Base-by-base conservation (phyloP, 2,329 filamentous ascomycete genomes). In the Fusarium xyrophilum region DNA sequence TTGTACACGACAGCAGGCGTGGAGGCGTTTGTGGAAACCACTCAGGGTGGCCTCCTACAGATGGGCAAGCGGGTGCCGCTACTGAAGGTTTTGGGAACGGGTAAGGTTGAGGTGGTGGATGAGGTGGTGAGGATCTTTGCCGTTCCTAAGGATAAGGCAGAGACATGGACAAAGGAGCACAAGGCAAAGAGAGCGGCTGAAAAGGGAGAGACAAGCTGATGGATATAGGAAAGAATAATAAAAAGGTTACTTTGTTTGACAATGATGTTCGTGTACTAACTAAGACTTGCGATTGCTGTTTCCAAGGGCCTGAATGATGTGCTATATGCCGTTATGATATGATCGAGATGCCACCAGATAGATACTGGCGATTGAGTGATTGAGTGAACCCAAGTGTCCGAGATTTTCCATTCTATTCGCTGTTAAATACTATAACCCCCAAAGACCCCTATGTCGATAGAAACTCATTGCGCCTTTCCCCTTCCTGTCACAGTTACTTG, bases 1-100 rank as follows among this genome's bases (percentile, higher is more conserved):
- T 88, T 88, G 73, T 97, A 97, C 78, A 86, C 82, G 2, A 72
- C 84, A 2, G 82, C 83, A 1, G 82, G 80, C 2, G 92, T 97
- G 7, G 93, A 97, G 71, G 96, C 93, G 74, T 98, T 93, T 78
- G 91, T 97, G 83, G 93, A 97, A 82, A 98, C 93, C 0, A 80
- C 81, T 7, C 82, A 84, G 0, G 93, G 93, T 0, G 93, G 94
- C 0, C 78, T 99, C 73, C 88, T 97, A 74, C 97, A 97, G 82
- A 89, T 94, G 25, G 95, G 96, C 48, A 94, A 92, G 85, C 96
- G 95, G 76, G 85, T 96, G 68, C 83, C 88, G 23, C 78, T 98
- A 71, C 79, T 93, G 52, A 92, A 93, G 81, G 86, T 95, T 32
- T 79, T 98, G 67, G 84, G 84, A 12, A 88, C 87, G 12, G 93